These are phyloP conservation scores for Lachancea quebecensis DNA, from an alignment of 805 yeast species.

Conservation along the genomic window DNA sequence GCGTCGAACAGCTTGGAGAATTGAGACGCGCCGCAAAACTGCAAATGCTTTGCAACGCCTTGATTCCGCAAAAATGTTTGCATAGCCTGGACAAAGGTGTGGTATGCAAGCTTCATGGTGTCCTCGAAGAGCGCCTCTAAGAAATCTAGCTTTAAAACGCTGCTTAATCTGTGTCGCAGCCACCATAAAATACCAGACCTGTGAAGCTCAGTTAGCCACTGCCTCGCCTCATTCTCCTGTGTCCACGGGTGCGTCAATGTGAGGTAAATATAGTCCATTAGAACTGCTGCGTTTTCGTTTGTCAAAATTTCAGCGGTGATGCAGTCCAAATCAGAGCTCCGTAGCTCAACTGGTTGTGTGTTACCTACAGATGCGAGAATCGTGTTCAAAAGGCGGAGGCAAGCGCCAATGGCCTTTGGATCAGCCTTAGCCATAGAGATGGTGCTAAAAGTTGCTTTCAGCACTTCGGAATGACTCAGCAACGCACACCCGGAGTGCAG, in stretches of 20 bases:
- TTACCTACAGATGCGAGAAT: background rate
- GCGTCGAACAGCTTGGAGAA: background rate
- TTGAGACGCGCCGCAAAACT: constrained; percentile 1
- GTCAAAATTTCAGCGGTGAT: background rate
- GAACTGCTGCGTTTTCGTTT: background rate
- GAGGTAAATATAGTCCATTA: constrained; percentile 3
- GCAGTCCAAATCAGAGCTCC: background rate
- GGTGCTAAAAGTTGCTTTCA: background rate
- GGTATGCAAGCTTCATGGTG: background rate
- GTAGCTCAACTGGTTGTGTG: background rate
- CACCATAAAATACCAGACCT: constrained; percentile 4
- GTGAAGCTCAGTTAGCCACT: background rate
- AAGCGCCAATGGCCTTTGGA: background rate
- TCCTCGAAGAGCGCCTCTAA: constrained; percentile 2
- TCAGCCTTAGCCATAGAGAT: background rate
- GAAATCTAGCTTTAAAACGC: background rate
- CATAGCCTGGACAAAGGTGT: background rate
- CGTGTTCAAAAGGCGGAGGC: constrained; percentile 2
- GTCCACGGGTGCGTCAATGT: constrained; percentile 5
- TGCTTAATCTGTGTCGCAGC: background rate
- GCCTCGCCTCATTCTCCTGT: background rate
- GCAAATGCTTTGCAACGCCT: background rate
- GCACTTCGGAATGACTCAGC: background rate
- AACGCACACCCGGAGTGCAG: background rate
- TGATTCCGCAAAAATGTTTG: background rate